phyloP scores from a whole-genome alignment of 2,329 filamentous ascomycete genomes.

The Emericellopsis cladophorae region DNA sequence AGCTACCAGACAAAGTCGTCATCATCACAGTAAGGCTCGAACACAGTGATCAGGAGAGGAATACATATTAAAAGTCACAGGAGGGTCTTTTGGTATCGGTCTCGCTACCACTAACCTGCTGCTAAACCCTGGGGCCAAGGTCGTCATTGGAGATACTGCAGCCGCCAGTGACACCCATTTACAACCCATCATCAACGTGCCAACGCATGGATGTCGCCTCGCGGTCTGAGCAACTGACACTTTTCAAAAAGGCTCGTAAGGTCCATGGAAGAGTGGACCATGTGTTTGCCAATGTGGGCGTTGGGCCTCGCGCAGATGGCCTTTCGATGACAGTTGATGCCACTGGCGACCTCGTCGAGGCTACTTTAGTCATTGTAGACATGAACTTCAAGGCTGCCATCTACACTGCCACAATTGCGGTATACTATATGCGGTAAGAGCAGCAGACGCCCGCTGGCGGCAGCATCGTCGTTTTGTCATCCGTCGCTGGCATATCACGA shows the following conservation, averaged over 20 bases:
- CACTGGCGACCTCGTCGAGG: constrained; percentile 33
- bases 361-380: constrained; percentile 27
- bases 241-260: constrained; percentile 37
- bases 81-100: constrained; percentile 48
- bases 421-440: constrained; percentile 32
- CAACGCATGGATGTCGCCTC: constrained; percentile 31
- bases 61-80: constrained; percentile 9
- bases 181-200: constrained; percentile 21
- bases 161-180: constrained; percentile 15
- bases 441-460: constrained; percentile 24
- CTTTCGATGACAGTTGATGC: constrained; percentile 31
- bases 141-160: constrained; percentile 42
- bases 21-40: background rate
- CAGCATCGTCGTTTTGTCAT: constrained; percentile 42
- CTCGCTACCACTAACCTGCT: constrained; percentile 40
- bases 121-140: constrained; percentile 36
- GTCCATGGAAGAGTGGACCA: constrained; percentile 66
- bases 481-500: constrained; percentile 34
- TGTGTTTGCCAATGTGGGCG: constrained; percentile 57
- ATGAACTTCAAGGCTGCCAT: constrained; percentile 35
- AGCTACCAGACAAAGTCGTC: background rate
- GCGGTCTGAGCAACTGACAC: constrained; percentile 33
- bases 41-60: background rate
- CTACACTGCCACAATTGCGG: constrained; percentile 33
- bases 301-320: constrained; percentile 32